Percentiles rank a stretch among this genome's conserved stretches.
Evolutionary conservation across 495 filamentous ascomycete genomes (phyloP).

Genomic region (Podospora australis): DNA sequence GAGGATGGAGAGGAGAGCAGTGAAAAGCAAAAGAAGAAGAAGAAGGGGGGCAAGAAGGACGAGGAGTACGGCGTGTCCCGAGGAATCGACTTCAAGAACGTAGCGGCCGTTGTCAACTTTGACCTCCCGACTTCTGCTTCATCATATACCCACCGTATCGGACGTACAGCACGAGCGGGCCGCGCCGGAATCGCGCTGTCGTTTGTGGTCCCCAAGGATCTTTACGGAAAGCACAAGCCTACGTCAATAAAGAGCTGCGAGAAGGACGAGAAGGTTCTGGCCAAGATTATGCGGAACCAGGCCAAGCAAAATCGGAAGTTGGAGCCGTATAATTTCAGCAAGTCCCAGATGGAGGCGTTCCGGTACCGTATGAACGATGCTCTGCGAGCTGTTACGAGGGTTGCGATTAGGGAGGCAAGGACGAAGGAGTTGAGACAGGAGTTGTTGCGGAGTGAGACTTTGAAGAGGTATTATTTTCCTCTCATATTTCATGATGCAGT

Average conservation of each 20-base stretch:
- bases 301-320: constrained; percentile 67
- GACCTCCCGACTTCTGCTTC: constrained; percentile 84
- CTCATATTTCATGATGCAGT: background rate
- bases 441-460: constrained; percentile 82
- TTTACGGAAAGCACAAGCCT: constrained; percentile 83
- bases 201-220: constrained; percentile 75
- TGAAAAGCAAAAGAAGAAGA: constrained; percentile 27
- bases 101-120: constrained; percentile 93
- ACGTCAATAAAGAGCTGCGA: constrained; percentile 63
- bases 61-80: constrained; percentile 90
- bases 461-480: constrained; percentile 52
- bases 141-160: constrained; percentile 91
- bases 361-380: constrained; percentile 89
- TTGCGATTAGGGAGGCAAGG: constrained; percentile 84
- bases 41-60: constrained; percentile 39
- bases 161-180: constrained; percentile 84
- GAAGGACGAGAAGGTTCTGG: constrained; percentile 76
- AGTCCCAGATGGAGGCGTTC: constrained; percentile 87
- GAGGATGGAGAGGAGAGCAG: constrained; percentile 13
- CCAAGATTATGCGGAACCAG: constrained; percentile 66
- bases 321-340: constrained; percentile 88
- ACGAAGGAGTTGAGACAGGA: constrained; percentile 82
- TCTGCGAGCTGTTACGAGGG: constrained; percentile 68
- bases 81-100: constrained; percentile 93
- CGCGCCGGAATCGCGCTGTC: constrained; percentile 91